Evolutionary conservation across 2,329 filamentous ascomycete species (phyloP).

Genomic region (Diaporthe nobilis): DNA sequence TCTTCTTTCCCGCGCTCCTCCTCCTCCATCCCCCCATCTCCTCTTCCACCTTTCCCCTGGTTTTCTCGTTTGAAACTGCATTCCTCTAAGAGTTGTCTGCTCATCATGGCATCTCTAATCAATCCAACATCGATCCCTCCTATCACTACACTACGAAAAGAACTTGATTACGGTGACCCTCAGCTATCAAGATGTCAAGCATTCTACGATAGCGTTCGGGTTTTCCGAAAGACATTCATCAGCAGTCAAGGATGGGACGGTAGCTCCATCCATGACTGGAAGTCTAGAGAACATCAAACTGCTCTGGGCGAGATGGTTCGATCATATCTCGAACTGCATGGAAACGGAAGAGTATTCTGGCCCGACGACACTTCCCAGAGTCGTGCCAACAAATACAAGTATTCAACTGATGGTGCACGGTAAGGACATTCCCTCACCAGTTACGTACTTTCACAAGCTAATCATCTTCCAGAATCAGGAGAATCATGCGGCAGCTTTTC

Average conservation of each 20-base stretch:
- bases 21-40: not conserved
- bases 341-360: not conserved
- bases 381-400: not conserved
- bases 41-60: not conserved
- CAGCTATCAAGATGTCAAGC: not conserved
- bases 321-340: not conserved
- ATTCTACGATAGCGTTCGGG: not conserved
- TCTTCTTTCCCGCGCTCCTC: not conserved
- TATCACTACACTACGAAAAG: not conserved
- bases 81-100: not conserved
- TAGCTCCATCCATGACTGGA: slow-evolving; percentile 13
- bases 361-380: not conserved
- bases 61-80: not conserved
- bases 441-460: not conserved
- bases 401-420: not conserved
- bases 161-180: not conserved
- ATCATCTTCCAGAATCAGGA: not conserved
- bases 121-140: not conserved
- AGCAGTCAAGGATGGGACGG: slow-evolving; percentile 3
- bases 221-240: not conserved
- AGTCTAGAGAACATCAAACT: not conserved
- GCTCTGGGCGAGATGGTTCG: slow-evolving; percentile 1
- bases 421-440: not conserved
- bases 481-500: not conserved
- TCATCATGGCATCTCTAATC: not conserved